Base-by-base conservation (phyloP, 805 yeast genomes). In the Myxozyma sirexii region DNA sequence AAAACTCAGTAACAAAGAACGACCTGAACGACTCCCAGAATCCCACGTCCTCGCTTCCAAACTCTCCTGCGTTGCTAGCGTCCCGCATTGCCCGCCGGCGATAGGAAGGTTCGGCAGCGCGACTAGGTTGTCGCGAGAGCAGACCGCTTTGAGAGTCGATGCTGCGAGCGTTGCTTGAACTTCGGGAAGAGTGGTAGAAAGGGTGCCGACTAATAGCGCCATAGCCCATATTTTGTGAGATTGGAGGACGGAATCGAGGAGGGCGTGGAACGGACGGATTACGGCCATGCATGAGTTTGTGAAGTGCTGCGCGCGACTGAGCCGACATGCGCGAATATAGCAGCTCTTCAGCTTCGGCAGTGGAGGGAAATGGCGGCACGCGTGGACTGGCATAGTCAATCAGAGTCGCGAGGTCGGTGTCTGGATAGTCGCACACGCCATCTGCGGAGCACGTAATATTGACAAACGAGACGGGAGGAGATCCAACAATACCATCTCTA, bases 171-270 rank as follows among this genome's bases (percentile, higher is more conserved):
- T 43, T 54, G 38, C 56, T 37, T 13, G 56, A 48, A 23, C 59
- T 53, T 27, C 52, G 42, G 13, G 52, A 26, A 21, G 49, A 42
- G 29, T 56, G 54, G 53, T 62, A 62, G 49, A 62, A 62, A 0
- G 66, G 66, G 35, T 62, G 66, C 4, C 66, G 64, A 33, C 53
- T 57, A 29, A 62, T 62, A 7, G 66, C 64, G 23, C 66, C 66
- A 45, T 62, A 62, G 21, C 66, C 66, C 66, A 62, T 62, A 47
- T 62, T 62, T 50, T 62, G 66, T 27, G 66, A 62, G 31, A 62
- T 60, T 21, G 66, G 66, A 27, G 64, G 64, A 8, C 66, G 57
- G 50, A 62, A 62, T 7, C 66, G 54, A 6, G 61, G 64, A 19
- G 64, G 66, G 41, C 66, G 50, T 6, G 59, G 61, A 5, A 53